Evolutionary conservation across 345 rosid species (phyloP).

Genomic region (Syzygium aqueum): DNA sequence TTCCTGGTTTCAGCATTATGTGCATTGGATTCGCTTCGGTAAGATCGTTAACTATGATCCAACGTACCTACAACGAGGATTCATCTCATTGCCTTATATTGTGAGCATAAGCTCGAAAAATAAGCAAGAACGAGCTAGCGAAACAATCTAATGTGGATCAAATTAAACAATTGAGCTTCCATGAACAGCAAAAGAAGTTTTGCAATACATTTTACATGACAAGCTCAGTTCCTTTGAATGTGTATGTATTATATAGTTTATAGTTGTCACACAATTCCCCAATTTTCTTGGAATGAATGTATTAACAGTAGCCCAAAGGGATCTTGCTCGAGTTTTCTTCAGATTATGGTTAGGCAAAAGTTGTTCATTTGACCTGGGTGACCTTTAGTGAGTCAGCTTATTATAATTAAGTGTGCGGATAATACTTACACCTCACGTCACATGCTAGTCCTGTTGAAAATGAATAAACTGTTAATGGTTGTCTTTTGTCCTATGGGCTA

Average conservation of each 20-base stretch:
- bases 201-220: neutral
- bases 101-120: neutral
- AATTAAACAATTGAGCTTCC: neutral
- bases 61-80: neutral
- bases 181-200: neutral
- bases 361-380: neutral
- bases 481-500: neutral
- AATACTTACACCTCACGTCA: neutral
- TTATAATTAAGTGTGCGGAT: neutral
- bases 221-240: neutral
- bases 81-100: neutral
- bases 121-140: neutral
- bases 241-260: neutral
- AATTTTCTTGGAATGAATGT: neutral
- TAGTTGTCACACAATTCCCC: neutral
- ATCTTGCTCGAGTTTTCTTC: neutral
- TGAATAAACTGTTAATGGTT: neutral
- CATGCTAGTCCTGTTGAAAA: neutral
- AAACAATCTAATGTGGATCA: neutral
- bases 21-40: constrained; percentile 60
- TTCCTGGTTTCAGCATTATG: constrained; percentile 94
- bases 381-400: neutral
- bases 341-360: neutral
- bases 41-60: constrained; percentile 8
- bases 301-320: neutral